Evolutionary conservation across 768 basidiomycete genomes (phyloP).

Genomic region (Lactarius indigo): DNA sequence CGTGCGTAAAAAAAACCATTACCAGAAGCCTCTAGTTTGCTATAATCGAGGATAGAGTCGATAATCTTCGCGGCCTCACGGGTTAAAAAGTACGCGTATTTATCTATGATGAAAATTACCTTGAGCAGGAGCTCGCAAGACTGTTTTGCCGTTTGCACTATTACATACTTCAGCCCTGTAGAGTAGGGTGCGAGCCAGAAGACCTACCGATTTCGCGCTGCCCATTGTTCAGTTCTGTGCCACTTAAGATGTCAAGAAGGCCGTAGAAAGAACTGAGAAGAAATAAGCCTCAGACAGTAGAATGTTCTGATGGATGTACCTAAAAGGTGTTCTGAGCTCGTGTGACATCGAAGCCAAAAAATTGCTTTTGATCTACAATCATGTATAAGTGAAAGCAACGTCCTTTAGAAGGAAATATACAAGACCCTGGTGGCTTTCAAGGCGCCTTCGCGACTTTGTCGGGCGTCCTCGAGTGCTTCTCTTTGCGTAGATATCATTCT

Average conservation of each 20-base stretch:
- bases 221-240: constrained; percentile 63
- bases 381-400: constrained; percentile 1
- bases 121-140: constrained; percentile 73
- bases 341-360: constrained; percentile 76
- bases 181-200: neutral
- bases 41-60: constrained; percentile 75
- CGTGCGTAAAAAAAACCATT: constrained; percentile 11
- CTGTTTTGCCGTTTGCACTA: constrained; percentile 75
- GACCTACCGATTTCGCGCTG: constrained; percentile 63
- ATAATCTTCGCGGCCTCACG: constrained; percentile 49
- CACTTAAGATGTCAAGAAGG: constrained; percentile 66
- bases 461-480: constrained; percentile 65
- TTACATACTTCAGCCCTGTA: neutral
- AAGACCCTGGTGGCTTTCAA: constrained; percentile 66
- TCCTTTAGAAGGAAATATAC: constrained; percentile 7
- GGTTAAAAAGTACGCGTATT: neutral
- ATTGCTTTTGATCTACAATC: constrained; percentile 65
- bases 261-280: constrained; percentile 62
- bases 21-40: constrained; percentile 76
- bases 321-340: constrained; percentile 74
- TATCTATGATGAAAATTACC: constrained; percentile 33
- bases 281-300: constrained; percentile 1
- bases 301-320: constrained; percentile 35
- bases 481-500: constrained; percentile 74
- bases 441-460: constrained; percentile 68